Evolutionary conservation across 805 yeast species (phyloP).

Genomic region (Wickerhamiella kurtzmanii): DNA sequence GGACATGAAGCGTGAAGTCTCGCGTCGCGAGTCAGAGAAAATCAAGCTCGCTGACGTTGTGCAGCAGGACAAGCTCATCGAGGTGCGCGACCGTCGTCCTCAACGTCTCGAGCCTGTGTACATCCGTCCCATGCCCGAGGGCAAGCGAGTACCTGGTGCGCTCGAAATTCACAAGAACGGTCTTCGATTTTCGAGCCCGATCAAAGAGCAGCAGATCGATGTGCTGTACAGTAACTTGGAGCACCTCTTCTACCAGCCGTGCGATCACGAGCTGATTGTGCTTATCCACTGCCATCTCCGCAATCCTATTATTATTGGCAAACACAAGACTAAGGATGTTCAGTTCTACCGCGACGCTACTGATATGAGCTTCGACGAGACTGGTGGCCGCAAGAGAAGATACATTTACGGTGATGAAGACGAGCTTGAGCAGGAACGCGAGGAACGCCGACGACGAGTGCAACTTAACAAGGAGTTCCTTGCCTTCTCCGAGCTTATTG

Average conservation of each 20-base stretch:
- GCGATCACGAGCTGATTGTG: slow-evolving; percentile 86
- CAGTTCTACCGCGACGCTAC: slow-evolving; percentile 96
- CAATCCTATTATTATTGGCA: slow-evolving; percentile 88
- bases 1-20: slow-evolving; percentile 83
- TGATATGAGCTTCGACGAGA: slow-evolving; percentile 91
- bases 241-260: slow-evolving; percentile 90
- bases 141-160: slow-evolving; percentile 87
- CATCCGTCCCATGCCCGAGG: slow-evolving; percentile 91
- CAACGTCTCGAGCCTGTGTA: slow-evolving; percentile 77
- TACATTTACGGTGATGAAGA: slow-evolving; percentile 93
- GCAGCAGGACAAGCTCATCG: slow-evolving; percentile 76
- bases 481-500: slow-evolving; percentile 75
- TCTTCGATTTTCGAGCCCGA: slow-evolving; percentile 78
- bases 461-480: slow-evolving; percentile 85
- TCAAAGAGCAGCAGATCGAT: slow-evolving; percentile 77
- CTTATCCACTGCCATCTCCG: slow-evolving; percentile 85
- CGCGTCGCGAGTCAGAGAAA: slow-evolving; percentile 79
- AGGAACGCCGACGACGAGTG: slow-evolving; percentile 85
- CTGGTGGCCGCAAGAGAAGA: slow-evolving; percentile 82
- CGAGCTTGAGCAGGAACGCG: slow-evolving; percentile 96
- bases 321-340: slow-evolving; percentile 86
- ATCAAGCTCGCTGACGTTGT: slow-evolving; percentile 90
- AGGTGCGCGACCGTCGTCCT: slow-evolving; percentile 71
- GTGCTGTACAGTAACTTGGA: slow-evolving; percentile 80
- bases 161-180: slow-evolving; percentile 92